These are phyloP conservation scores for Bryum argenteum DNA, from an alignment of 225 moss, liverwort and hornwort genomes.

Conservation along the genomic window DNA sequence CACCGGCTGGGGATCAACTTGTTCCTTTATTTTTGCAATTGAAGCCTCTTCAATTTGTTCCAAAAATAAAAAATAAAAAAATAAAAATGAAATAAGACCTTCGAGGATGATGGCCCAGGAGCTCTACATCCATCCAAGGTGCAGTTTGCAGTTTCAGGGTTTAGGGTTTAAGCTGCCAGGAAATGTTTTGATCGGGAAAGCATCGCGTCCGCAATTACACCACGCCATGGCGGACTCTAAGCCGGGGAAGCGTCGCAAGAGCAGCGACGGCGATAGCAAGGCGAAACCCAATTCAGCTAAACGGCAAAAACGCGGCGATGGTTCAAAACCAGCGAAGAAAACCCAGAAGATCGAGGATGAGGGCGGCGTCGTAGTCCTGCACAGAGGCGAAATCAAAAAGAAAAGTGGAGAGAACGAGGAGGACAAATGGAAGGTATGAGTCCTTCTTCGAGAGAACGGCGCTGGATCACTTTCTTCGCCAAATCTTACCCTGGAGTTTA, in stretches of 20 bases:
- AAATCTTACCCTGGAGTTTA: constrained; percentile 11
- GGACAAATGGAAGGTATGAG: constrained; percentile 43
- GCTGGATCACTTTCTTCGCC: not conserved
- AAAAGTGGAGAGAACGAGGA: constrained; percentile 36
- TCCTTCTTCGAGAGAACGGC: not conserved
- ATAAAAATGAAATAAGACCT: too few species aligned
- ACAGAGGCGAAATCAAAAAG: constrained; percentile 34
- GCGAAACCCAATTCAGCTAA: not conserved
- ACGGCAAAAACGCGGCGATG: not conserved
- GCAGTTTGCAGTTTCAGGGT: constrained; percentile 5
- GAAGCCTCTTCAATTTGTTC: too few species aligned
- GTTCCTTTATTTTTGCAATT: too few species aligned
- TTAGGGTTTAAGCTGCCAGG: constrained; percentile 23
- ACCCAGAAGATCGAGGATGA: not conserved
- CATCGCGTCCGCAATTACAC: not conserved
- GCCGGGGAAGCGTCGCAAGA: constrained; percentile 10
- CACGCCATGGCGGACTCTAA: constrained; percentile 28
- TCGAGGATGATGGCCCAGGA: too few species aligned
- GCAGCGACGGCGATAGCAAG: not conserved
- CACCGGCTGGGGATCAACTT: too few species aligned
- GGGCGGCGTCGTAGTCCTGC: constrained; percentile 16
- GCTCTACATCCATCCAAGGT: not conserved
- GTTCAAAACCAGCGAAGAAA: constrained; percentile 6
- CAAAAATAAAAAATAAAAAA: too few species aligned
- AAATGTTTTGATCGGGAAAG: constrained; percentile 12